Percentiles rank a stretch among this genome's conserved stretches.
Evolutionary conservation across 495 filamentous ascomycete species (phyloP).

Genomic region (Aspergillus ostianus): DNA sequence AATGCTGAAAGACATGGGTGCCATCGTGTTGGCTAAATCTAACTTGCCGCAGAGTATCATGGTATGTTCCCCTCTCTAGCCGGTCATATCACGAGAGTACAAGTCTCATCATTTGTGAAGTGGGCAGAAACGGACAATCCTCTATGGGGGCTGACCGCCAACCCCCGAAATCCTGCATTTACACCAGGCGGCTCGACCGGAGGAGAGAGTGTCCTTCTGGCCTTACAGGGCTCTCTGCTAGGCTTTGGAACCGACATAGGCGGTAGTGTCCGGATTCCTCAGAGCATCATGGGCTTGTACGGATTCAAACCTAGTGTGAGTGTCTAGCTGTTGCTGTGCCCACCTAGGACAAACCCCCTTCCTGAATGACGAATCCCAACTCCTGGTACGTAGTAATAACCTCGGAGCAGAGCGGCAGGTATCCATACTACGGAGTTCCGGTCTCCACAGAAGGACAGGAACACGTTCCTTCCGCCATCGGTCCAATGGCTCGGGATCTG

Average conservation of each 20-base stretch:
- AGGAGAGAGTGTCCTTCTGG: constrained; percentile 62
- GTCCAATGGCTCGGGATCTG: constrained; percentile 49
- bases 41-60: constrained; percentile 56
- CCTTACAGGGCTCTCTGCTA: constrained; percentile 57
- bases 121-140: constrained; percentile 56
- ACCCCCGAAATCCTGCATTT: constrained; percentile 45
- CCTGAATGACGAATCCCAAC: neutral
- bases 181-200: constrained; percentile 61
- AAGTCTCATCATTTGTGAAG: constrained; percentile 15
- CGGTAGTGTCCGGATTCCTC: constrained; percentile 59
- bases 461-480: constrained; percentile 51
- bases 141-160: constrained; percentile 52
- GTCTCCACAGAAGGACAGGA: constrained; percentile 54
- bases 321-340: constrained; percentile 4
- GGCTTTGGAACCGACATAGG: constrained; percentile 67
- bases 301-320: constrained; percentile 56
- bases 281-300: constrained; percentile 52
- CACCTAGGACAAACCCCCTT: neutral
- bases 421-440: constrained; percentile 47
- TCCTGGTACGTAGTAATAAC: neutral
- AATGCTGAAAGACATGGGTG: constrained; percentile 46
- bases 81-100: constrained; percentile 26
- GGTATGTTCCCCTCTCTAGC: constrained; percentile 30
- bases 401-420: constrained; percentile 35
- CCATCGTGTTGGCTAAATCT: constrained; percentile 61